Percentiles rank a stretch among this genome's conserved stretches.
These are phyloP conservation scores for Aspergillus novofumigatus DNA, from an alignment of 2,329 filamentous ascomycete genomes.

Conservation along the genomic window DNA sequence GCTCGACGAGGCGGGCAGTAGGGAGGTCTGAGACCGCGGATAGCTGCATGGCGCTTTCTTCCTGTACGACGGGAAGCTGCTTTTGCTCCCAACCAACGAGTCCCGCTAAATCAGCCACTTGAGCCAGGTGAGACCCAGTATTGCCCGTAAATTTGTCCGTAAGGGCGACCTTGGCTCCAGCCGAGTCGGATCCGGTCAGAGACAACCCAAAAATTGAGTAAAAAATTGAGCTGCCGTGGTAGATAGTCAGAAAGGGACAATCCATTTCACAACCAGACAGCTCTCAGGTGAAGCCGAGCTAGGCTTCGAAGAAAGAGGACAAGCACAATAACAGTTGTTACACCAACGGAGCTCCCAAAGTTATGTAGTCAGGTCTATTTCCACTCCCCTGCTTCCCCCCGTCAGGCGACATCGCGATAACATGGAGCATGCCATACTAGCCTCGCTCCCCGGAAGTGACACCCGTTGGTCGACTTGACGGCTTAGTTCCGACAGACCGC, in stretches of 20 bases:
- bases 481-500: constrained; percentile 12
- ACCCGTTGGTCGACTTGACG: constrained; percentile 10
- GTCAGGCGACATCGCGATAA: constrained; percentile 11
- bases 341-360: background rate
- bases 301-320: background rate
- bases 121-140: constrained; percentile 7
- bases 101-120: constrained; percentile 14
- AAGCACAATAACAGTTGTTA: background rate
- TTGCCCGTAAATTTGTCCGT: constrained; percentile 1
- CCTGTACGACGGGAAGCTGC: constrained; percentile 27
- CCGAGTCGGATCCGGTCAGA: constrained; percentile 4
- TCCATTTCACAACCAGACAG: background rate
- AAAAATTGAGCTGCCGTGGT: background rate
- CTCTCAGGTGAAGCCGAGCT: background rate
- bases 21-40: constrained; percentile 31
- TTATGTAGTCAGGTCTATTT: constrained; percentile 3
- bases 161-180: constrained; percentile 12
- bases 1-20: constrained; percentile 22
- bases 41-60: constrained; percentile 26
- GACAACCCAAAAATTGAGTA: background rate
- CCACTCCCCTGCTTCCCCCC: constrained; percentile 1
- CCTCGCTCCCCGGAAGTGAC: constrained; percentile 13
- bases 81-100: constrained; percentile 20
- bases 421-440: background rate
- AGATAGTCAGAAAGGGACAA: background rate